Conservation (phyloP, 129 eudicot species). For the Pulicaria dysenterica region DNA sequence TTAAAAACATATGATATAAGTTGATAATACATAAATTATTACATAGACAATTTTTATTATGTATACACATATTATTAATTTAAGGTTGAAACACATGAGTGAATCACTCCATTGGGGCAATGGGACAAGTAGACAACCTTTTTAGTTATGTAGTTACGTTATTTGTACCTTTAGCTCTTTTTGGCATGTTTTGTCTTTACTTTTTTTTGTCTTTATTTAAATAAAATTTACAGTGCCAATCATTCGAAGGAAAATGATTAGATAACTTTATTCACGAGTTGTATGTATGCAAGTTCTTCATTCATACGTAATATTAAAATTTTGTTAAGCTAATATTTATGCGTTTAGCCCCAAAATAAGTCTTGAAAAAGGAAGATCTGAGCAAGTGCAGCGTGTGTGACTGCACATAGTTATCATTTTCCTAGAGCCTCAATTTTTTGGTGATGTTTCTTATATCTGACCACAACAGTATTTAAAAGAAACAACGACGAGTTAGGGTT, state of each 20-base stretch:
- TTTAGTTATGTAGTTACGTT: constrained; percentile 12
- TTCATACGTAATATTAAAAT: background rate
- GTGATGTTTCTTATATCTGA: no score
- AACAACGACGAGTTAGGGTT: no score
- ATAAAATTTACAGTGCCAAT: background rate
- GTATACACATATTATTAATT: background rate
- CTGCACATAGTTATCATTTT: no score
- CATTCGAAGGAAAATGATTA: background rate
- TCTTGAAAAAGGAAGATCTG: no score
- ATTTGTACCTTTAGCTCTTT: background rate
- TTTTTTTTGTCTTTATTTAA: background rate
- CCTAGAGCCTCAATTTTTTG: no score
- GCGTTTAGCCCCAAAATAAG: no score
- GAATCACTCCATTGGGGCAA: background rate
- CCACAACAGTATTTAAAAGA: no score
- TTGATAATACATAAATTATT: no score
- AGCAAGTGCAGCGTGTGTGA: no score
- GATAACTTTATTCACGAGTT: constrained; percentile 7
- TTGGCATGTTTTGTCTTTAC: background rate
- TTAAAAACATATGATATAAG: no score
- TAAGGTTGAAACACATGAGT: background rate
- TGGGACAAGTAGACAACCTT: constrained; percentile 18
- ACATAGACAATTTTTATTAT: no score
- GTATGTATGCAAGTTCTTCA: background rate
- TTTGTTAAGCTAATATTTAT: background rate